Evolutionary conservation across 225 moss, liverwort and hornwort genomes (phyloP), one percentile per base, ranked within the genome.

Genomic region (Marchantia polymorpha): DNA sequence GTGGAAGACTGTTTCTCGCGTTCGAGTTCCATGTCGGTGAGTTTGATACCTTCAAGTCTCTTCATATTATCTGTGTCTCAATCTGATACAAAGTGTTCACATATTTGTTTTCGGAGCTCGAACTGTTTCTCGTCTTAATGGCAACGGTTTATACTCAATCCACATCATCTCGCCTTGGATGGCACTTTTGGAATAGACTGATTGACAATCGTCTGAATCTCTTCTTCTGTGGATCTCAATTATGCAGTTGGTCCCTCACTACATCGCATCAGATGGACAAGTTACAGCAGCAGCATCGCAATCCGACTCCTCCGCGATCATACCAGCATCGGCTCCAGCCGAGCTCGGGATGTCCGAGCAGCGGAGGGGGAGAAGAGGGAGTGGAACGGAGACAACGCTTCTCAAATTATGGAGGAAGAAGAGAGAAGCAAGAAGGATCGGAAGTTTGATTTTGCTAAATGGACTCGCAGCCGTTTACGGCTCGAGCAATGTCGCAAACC

Each of bases 381-480:
- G 20, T 31, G 14, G 29, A 54, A 59, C 30, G 25, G 79, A 73
- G 39, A 80, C 72, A 16, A 26, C 53, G 0, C 52, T 77, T 51
- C 39, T n/a, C 3, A 87, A 87, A 20, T 7, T 86, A 19, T 84
- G 90, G 87, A 72, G 66, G 52, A 78, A 78, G 65, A 89, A 71
- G 81, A 69, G 90, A 76, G 83, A 85, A 19, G 87, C 23, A 58
- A 89, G 89, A 73, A 92, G 87, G 80, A 82, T 84, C 4, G 76
- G 80, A 64, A 88, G 90, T 39, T 77, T 95, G 80, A 26, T 95
- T 74, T 84, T 95, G 56, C 86, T 93, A 2, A 95, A 95, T 64
- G 75, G 91, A 46, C 75, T 95, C 49, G 95, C 93, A 22, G 95
- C 91, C 46, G 76, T 95, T 4, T 93, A 95, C 71, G 95, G 95